Conservation (phyloP, 805 yeast species). For the Debaryomyces tyrocola region DNA sequence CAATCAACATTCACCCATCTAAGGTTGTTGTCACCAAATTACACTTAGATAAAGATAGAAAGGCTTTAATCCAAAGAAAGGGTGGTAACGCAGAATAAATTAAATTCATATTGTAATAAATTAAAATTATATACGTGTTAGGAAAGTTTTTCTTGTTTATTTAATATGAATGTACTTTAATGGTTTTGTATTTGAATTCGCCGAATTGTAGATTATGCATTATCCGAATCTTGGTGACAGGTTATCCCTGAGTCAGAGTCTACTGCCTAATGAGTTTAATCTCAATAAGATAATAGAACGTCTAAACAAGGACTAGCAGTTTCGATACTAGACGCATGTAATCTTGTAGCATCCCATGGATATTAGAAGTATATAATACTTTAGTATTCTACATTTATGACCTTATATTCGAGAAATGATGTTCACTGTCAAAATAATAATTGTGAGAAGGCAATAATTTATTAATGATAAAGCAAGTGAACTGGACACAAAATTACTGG, state of each 20-base stretch:
- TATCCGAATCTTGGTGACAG: not conserved
- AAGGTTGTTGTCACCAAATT: slow-evolving; percentile 98
- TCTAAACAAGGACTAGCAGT: no score
- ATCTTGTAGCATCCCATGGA: no score
- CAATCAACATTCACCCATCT: slow-evolving; percentile 97
- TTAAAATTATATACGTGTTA: slow-evolving; percentile 8
- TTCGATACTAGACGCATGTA: no score
- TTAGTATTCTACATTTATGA: no score
- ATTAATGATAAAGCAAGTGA: not conserved
- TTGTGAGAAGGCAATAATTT: not conserved
- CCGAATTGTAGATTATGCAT: not conserved
- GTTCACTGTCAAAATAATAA: not conserved
- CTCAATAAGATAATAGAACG: no score
- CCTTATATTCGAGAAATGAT: not conserved
- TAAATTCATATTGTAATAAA: slow-evolving; percentile 12
- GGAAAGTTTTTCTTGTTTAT: slow-evolving; percentile 9
- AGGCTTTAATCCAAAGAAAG: slow-evolving; percentile 95
- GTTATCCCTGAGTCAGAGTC: not conserved
- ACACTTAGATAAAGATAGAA: slow-evolving; percentile 98
- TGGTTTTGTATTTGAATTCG: slow-evolving; percentile 7
- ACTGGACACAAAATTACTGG: not conserved
- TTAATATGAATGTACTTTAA: slow-evolving; percentile 17
- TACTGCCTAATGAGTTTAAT: no score
- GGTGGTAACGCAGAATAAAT: slow-evolving; percentile 94
- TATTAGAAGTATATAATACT: no score